Base-by-base conservation (phyloP, 2,329 filamentous ascomycete species). In the Septoria petroselini region DNA sequence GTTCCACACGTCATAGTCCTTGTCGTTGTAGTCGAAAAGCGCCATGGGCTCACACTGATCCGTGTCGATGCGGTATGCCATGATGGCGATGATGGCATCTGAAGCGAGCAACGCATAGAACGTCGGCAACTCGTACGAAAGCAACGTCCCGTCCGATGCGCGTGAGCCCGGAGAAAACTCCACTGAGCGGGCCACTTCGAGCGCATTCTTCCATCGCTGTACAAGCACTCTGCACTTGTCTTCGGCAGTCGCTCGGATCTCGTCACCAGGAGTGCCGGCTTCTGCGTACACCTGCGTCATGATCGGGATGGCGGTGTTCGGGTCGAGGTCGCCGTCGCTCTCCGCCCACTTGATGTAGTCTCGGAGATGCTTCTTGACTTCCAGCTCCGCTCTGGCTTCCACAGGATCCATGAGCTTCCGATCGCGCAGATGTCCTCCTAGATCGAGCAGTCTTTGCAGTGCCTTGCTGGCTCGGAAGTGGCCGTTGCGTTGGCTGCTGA, bases 1-100 rank as follows among this genome's bases (percentile, higher is more conserved):
- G 59, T 81, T 81, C 80, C 80, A 84, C 1, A 82, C 78, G 60
- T 83, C 80, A 52, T 78, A 76, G 1, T 73, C 73, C 7, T 65
- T 62, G 35, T 78, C 71, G 3, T 70, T 71, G 48, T 81, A 74
- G 59, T 83, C 75, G 55, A 81, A 78, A 44, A 75, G 72, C 4
- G 72, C 74, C 41, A 82, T 72, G 11, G 60, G 25, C 54, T 58
- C 18, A 40, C 60, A 49, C 9, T 58, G 55, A 2, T 58, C 56
- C 2, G 72, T 68, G 14, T 72, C 65, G 1, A 71, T 67, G 44
- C 77, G 69, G 30, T 75, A 75, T 5, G 76, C 77, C 42, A 81
- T 70, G 14, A 82, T 68, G 3, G 72, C 74, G 55, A 81, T 68
- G 9, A 80, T 68, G 0, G 75, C 74, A 21, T 77, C 73, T 15